Evolutionary conservation across 73 alveolate species (phyloP).

Genomic region (Paramecium primaurelia): DNA sequence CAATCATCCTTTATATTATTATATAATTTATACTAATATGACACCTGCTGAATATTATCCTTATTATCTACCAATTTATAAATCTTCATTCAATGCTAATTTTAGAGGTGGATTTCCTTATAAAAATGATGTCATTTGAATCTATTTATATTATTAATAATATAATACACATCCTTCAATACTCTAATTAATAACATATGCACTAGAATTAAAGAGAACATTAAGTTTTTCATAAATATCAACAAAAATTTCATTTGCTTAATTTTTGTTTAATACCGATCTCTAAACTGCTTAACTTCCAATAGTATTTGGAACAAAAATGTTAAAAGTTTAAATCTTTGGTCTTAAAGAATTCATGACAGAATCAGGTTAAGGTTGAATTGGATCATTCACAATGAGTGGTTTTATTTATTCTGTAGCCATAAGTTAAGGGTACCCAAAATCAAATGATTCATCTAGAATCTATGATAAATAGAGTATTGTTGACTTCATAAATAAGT

Average conservation of each 20-base stretch:
- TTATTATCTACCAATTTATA: constrained; percentile 61
- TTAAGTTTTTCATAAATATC: constrained; percentile 96
- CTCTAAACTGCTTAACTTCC: constrained; percentile 2
- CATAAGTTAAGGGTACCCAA: constrained; percentile 54
- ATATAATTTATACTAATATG: constrained; percentile 52
- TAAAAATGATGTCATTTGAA: constrained; percentile 71
- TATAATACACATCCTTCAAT: constrained; percentile 93
- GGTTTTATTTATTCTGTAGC: constrained; percentile 61
- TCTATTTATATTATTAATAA: constrained; percentile 70
- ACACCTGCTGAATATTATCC: constrained; percentile 75
- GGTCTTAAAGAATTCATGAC: neutral
- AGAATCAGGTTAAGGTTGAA: neutral
- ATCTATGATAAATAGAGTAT: constrained; percentile 52
- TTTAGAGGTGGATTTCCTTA: constrained; percentile 88
- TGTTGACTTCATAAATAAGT: constrained; percentile 54
- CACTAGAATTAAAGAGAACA: constrained; percentile 93
- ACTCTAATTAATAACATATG: constrained; percentile 91
- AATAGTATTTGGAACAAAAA: constrained; percentile 21
- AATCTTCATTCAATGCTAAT: constrained; percentile 33
- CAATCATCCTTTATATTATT: constrained; percentile 80
- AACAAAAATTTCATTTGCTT: constrained; percentile 96
- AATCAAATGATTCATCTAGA: constrained; percentile 63
- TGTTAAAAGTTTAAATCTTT: neutral
- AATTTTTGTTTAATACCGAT: constrained; percentile 61
- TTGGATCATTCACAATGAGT: constrained; percentile 57